These are phyloP conservation scores for Candida ulmi DNA, from an alignment of 805 yeast species.

Conservation along the genomic window DNA sequence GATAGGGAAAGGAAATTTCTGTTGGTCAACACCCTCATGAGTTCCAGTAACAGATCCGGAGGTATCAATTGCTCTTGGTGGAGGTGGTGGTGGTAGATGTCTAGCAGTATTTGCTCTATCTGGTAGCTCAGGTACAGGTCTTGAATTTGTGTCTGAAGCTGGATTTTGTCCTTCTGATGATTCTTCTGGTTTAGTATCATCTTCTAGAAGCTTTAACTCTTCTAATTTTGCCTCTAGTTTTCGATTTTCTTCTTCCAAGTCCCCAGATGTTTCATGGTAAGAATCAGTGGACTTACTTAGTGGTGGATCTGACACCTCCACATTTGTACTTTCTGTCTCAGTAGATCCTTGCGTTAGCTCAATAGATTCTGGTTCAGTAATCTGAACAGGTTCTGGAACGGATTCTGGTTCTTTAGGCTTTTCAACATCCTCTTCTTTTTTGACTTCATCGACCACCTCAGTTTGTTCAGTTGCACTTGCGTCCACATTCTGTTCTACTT, in stretches of 20 bases:
- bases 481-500: no score
- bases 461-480: not conserved
- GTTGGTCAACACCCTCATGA: not conserved
- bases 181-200: not conserved
- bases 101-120: not conserved
- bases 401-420: no score
- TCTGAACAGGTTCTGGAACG: not conserved
- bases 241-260: constrained; percentile 2
- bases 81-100: not conserved
- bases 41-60: constrained; percentile 7
- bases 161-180: not conserved
- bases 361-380: not conserved
- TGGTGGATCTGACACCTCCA: constrained; percentile 3
- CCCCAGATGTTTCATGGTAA: constrained; percentile 1
- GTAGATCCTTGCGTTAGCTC: no score
- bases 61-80: not conserved
- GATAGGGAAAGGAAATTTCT: not conserved
- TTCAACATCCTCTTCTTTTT: not conserved
- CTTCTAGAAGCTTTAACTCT: not conserved
- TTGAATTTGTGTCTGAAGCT: not conserved
- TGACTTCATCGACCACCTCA: not conserved
- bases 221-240: constrained; percentile 1
- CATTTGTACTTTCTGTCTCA: no score
- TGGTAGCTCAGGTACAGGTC: constrained; percentile 7
- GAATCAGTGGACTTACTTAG: constrained; percentile 5